A percentile compares a stretch with the other conserved stretches of the same genome.
phyloP scores from a whole-genome alignment of 495 filamentous ascomycete species.

The Penicillium soppii region DNA sequence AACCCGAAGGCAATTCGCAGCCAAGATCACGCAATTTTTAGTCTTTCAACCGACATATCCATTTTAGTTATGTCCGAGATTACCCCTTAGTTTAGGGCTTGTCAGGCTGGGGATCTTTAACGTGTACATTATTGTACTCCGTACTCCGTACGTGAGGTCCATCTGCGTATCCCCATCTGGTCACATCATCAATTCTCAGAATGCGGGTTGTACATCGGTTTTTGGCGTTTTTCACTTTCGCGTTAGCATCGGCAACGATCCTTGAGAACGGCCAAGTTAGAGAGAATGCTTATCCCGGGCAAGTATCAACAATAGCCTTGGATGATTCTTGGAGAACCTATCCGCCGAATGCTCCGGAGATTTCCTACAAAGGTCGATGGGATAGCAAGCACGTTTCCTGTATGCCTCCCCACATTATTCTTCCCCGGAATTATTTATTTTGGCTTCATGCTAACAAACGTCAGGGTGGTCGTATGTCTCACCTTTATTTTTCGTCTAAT shows the following conservation, averaged over 20 bases:
- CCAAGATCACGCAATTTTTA: conserved; percentile 7
- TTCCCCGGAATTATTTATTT: not conserved
- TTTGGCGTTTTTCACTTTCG: conserved; percentile 14
- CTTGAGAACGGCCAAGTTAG: conserved; percentile 62
- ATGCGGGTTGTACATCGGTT: conserved; percentile 18
- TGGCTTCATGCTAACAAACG: conserved; percentile 10
- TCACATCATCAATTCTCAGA: conserved; percentile 5
- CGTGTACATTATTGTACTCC: no score
- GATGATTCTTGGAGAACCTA: conserved; percentile 50
- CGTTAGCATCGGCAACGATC: conserved; percentile 45
- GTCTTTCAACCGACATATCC: not conserved
- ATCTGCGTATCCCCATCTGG: not conserved
- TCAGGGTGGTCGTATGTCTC: conserved; percentile 44
- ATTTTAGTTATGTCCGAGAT: not conserved
- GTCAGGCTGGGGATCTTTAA: not conserved
- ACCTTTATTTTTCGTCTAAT: not conserved
- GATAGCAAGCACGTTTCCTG: conserved; percentile 65
- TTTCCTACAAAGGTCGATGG: conserved; percentile 72
- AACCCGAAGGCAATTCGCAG: not conserved
- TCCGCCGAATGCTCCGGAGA: conserved; percentile 52
- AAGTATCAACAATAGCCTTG: conserved; percentile 21
- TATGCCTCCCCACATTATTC: conserved; percentile 42
- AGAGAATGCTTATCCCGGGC: conserved; percentile 36
- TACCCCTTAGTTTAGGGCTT: not conserved
- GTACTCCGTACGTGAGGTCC: not conserved